Percentiles rank a stretch among this genome's conserved stretches.
phyloP scores from a whole-genome alignment of 2,329 filamentous ascomycete genomes.

The Penicillium sp. region DNA sequence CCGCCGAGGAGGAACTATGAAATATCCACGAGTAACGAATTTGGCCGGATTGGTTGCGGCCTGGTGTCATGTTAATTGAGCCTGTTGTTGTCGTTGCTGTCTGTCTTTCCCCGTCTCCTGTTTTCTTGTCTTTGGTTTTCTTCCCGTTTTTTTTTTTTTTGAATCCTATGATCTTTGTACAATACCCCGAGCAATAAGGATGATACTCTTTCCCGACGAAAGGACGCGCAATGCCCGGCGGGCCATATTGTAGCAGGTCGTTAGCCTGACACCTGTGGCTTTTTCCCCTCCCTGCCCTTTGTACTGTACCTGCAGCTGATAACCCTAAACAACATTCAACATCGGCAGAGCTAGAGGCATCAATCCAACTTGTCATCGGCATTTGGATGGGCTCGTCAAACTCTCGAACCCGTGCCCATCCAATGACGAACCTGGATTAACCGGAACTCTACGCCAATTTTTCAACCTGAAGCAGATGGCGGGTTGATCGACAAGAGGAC shows the following conservation, averaged over 20 bases:
- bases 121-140: neutral
- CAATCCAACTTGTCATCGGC: neutral
- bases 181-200: slow-evolving; percentile 9
- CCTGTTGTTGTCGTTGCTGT: neutral
- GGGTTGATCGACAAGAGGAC: slow-evolving; percentile 18
- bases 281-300: neutral
- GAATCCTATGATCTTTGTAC: neutral
- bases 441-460: neutral
- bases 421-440: neutral
- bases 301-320: neutral
- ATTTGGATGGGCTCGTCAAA: neutral
- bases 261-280: slow-evolving; percentile 15
- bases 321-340: neutral
- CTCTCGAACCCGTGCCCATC: neutral
- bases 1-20: slow-evolving; percentile 37
- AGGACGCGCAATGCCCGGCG: slow-evolving; percentile 13
- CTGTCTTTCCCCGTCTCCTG: neutral
- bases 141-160: neutral
- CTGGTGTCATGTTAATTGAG: slow-evolving; percentile 21
- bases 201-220: slow-evolving; percentile 10
- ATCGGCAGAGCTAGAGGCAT: neutral
- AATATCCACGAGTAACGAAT: slow-evolving; percentile 21
- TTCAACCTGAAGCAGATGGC: slow-evolving; percentile 14
- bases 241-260: slow-evolving; percentile 3
- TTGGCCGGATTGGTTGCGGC: slow-evolving; percentile 8